phyloP scores from a whole-genome alignment of 345 rosid species.

The Xanthoceras sorbifolium region DNA sequence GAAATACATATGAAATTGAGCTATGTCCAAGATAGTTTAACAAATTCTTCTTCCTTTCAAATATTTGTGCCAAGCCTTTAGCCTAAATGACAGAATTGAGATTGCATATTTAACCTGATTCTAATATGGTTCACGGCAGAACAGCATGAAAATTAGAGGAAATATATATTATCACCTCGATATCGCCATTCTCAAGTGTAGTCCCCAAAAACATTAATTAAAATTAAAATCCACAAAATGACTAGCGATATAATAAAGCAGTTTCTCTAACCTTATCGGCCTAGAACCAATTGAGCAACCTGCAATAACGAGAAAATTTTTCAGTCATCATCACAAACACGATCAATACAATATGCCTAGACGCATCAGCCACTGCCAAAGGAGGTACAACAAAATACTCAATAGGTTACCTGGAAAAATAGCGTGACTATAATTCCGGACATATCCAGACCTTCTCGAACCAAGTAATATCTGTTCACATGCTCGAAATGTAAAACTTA shows the following conservation, averaged over 20 bases:
- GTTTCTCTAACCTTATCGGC: constrained; percentile 39
- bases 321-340: background rate
- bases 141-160: background rate
- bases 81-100: background rate
- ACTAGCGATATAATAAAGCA: background rate
- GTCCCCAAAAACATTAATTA: background rate
- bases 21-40: background rate
- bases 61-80: background rate
- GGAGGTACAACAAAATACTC: background rate
- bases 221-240: background rate
- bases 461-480: constrained; percentile 46
- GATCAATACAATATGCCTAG: background rate
- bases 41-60: background rate
- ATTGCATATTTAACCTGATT: background rate
- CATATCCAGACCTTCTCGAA: constrained; percentile 39
- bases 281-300: constrained; percentile 46
- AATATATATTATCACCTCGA: background rate
- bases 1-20: background rate
- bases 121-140: background rate
- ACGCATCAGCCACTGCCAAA: background rate
- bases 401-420: constrained; percentile 47
- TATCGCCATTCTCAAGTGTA: background rate
- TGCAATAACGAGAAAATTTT: constrained; percentile 25
- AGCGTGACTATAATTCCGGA: constrained; percentile 48
- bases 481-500: constrained; percentile 8